Percentiles rank a stretch among this genome's conserved stretches.
Evolutionary conservation across 2,329 filamentous ascomycete species (phyloP).

Genomic region (Xylaria multiplex): DNA sequence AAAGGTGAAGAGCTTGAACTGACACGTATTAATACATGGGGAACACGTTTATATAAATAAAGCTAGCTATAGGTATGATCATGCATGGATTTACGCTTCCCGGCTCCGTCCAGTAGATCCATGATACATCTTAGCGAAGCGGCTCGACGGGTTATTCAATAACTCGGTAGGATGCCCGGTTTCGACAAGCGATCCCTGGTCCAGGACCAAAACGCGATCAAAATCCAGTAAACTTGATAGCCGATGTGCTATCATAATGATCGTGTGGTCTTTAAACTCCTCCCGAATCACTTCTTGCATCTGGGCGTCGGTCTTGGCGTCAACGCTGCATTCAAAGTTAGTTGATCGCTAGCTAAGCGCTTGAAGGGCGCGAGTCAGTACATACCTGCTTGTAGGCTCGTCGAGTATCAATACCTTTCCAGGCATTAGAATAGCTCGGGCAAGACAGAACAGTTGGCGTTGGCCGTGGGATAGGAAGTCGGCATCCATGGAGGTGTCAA

Average conservation of each 20-base stretch:
- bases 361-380: background rate
- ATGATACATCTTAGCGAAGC: slow-evolving; percentile 28
- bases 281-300: slow-evolving; percentile 49
- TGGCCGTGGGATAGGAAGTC: slow-evolving; percentile 38
- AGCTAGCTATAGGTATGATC: no score
- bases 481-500: slow-evolving; percentile 24
- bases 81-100: no score
- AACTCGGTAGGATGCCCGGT: slow-evolving; percentile 24
- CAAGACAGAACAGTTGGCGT: slow-evolving; percentile 39
- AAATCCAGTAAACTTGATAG: slow-evolving; percentile 60
- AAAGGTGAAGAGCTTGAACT: no score
- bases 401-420: slow-evolving; percentile 41
- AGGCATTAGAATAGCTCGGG: slow-evolving; percentile 36
- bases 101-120: slow-evolving; percentile 1
- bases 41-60: no score
- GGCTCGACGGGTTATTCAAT: slow-evolving; percentile 18
- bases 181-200: slow-evolving; percentile 57
- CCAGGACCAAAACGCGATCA: slow-evolving; percentile 59
- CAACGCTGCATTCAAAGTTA: slow-evolving; percentile 44
- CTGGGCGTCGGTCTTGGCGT: slow-evolving; percentile 48
- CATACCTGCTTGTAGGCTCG: slow-evolving; percentile 41
- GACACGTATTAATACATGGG: no score
- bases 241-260: slow-evolving; percentile 57
- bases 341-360: background rate
- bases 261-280: slow-evolving; percentile 59